Evolutionary conservation across 768 basidiomycete species (phyloP).

Genomic region (Calocybe gangraenosa): DNA sequence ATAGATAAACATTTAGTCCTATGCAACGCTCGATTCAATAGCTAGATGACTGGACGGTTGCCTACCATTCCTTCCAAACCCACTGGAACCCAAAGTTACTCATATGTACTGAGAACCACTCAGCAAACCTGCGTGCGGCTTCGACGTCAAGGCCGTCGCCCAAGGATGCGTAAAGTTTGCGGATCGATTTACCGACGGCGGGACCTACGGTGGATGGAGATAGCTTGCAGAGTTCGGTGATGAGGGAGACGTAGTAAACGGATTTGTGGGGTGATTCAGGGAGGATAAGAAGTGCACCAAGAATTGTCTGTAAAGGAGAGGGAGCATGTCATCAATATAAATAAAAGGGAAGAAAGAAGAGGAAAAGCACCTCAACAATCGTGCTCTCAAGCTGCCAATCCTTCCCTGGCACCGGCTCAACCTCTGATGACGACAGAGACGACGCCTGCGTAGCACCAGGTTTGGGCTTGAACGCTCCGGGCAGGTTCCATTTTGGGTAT

Average conservation of each 20-base stretch:
- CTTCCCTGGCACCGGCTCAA: conserved; percentile 53
- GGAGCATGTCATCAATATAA: not conserved
- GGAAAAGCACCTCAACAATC: conserved; percentile 64
- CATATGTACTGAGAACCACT: conserved; percentile 97
- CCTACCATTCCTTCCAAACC: conserved; percentile 99
- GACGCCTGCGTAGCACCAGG: conserved; percentile 40
- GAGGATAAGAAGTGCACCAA: conserved; percentile 70
- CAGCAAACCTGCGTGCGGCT: conserved; percentile 73
- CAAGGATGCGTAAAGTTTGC: conserved; percentile 76
- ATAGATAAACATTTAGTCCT: not conserved
- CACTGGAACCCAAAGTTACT: conserved; percentile 97
- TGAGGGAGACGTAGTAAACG: conserved; percentile 82
- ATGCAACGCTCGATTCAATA: not conserved
- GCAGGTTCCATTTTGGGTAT: conserved; percentile 77
- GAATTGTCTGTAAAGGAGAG: conserved; percentile 61
- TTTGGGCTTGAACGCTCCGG: conserved; percentile 82
- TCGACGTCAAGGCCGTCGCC: conserved; percentile 88
- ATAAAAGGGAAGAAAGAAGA: not conserved
- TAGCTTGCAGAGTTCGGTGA: conserved; percentile 94
- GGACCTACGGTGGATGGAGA: conserved; percentile 91
- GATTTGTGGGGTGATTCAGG: conserved; percentile 76
- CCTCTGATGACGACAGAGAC: conserved; percentile 25
- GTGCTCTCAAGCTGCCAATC: conserved; percentile 89
- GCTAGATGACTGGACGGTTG: not conserved
- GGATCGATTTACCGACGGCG: conserved; percentile 92